phyloP scores from a whole-genome alignment of 148 eudicot species.

The Nyssa sinensis region DNA sequence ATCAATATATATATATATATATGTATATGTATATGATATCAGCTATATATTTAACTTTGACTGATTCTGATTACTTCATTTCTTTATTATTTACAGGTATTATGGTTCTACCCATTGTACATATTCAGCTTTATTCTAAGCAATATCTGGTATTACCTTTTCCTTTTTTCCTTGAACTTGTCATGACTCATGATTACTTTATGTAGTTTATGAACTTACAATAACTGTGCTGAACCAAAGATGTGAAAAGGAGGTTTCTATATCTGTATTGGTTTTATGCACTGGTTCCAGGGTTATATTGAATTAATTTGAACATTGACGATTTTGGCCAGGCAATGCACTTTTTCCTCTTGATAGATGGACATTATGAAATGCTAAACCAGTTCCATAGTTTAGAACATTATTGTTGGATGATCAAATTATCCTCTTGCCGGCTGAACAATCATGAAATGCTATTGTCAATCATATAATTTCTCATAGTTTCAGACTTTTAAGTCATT shows the following conservation, averaged over 20 bases:
- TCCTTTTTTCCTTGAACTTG: slow-evolving; percentile 8
- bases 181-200: neutral
- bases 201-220: neutral
- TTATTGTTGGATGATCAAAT: neutral
- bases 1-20: too few relatives aligned
- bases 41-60: neutral
- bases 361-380: too few relatives aligned
- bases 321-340: too few relatives aligned
- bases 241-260: neutral
- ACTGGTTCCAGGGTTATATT: neutral
- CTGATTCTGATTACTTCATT: slow-evolving; percentile 8
- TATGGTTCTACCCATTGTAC: slow-evolving; percentile 94
- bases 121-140: slow-evolving; percentile 85
- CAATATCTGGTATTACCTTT: slow-evolving; percentile 63
- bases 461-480: neutral
- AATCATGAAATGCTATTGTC: neutral
- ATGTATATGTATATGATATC: neutral
- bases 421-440: neutral
- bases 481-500: too few relatives aligned
- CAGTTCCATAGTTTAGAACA: too few relatives aligned
- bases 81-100: slow-evolving; percentile 49
- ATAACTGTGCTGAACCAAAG: neutral
- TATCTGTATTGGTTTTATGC: neutral
- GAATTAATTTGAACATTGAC: neutral
- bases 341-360: too few relatives aligned